Percentiles rank a stretch among this genome's conserved stretches.
Conservation (phyloP, 495 filamentous ascomycete genomes). For the Pseudomonodictys pantanalensis region DNA sequence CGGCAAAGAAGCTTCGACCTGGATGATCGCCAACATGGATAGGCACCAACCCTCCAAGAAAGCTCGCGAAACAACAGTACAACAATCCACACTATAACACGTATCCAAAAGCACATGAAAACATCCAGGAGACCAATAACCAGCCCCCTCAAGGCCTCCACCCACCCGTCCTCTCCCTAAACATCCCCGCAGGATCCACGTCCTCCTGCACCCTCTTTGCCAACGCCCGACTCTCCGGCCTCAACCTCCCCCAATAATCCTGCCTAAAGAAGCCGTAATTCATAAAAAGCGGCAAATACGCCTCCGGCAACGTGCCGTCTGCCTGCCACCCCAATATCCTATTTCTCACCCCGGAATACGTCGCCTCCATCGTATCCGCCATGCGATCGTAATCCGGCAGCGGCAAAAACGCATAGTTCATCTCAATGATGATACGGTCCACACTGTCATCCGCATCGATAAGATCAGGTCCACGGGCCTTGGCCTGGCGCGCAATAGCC, state of each 20-base stretch:
- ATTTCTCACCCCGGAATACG: slow-evolving; percentile 41
- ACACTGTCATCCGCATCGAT: slow-evolving; percentile 19
- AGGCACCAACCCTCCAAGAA: too few species aligned
- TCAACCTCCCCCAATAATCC: slow-evolving; percentile 58
- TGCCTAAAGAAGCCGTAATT: slow-evolving; percentile 58
- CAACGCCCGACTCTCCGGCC: slow-evolving; percentile 41
- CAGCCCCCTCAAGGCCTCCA: slow-evolving; percentile 23
- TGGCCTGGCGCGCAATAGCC: slow-evolving; percentile 35
- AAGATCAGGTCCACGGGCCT: slow-evolving; percentile 8
- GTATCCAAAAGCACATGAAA: too few species aligned
- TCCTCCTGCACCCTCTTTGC: slow-evolving; percentile 46
- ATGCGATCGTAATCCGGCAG: slow-evolving; percentile 14
- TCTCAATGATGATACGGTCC: slow-evolving; percentile 25
- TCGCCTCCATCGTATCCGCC: slow-evolving; percentile 34
- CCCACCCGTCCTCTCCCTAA: slow-evolving; percentile 56
- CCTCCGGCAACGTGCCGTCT: slow-evolving; percentile 44
- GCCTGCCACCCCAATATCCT: slow-evolving; percentile 24
- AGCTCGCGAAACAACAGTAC: too few species aligned
- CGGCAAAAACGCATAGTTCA: slow-evolving; percentile 17
- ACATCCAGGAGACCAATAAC: too few species aligned
- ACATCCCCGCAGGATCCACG: slow-evolving; percentile 58
- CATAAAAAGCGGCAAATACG: slow-evolving; percentile 59
- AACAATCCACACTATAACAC: too few species aligned
- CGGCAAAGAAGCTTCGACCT: too few species aligned
- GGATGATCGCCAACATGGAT: too few species aligned